A percentile compares a stretch with the other conserved stretches of the same genome.
These are phyloP conservation scores for Globisporangium camurandrum DNA, from an alignment of 352 stramenopile species.

Conservation along the genomic window DNA sequence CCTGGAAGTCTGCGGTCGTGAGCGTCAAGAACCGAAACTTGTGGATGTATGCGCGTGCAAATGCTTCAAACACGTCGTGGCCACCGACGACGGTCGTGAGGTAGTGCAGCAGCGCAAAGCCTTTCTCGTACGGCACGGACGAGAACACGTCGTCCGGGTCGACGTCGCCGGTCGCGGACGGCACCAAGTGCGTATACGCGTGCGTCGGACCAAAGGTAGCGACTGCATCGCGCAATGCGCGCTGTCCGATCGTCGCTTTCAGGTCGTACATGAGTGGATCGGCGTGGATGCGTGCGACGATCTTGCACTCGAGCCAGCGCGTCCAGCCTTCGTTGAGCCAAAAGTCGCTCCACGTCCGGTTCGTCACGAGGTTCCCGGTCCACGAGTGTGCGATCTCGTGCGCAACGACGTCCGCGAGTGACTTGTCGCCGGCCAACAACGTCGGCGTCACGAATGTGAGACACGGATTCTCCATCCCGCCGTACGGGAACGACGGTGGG, in stretches of 20 bases:
- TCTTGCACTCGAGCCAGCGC: conserved; percentile 96
- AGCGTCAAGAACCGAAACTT: conserved; percentile 86
- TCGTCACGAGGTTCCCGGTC: conserved; percentile 97
- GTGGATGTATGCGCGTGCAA: conserved; percentile 90
- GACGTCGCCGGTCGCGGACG: conserved; percentile 70
- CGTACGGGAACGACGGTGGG: conserved; percentile 90
- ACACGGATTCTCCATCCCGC: conserved; percentile 77
- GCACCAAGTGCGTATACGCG: conserved; percentile 87
- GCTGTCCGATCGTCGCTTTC: conserved; percentile 41
- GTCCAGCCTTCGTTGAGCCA: conserved; percentile 99
- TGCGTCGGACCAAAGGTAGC: conserved; percentile 49
- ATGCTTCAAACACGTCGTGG: conserved; percentile 61
- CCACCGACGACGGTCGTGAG: conserved; percentile 50
- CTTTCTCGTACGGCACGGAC: conserved; percentile 95
- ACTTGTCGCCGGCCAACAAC: conserved; percentile 91
- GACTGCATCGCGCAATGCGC: conserved; percentile 33
- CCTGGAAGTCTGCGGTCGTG: conserved; percentile 71
- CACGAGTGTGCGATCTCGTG: conserved; percentile 97
- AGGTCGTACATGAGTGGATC: conserved; percentile 42
- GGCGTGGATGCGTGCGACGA: conserved; percentile 71
- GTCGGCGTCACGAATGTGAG: conserved; percentile 97
- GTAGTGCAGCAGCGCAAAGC: conserved; percentile 72
- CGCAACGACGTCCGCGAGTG: conserved; percentile 93
- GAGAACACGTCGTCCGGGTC: conserved; percentile 96
- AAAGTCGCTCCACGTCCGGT: conserved; percentile 94